Conservation (phyloP, 306 rosid genomes). For the Elaeagnus macrophylla region DNA sequence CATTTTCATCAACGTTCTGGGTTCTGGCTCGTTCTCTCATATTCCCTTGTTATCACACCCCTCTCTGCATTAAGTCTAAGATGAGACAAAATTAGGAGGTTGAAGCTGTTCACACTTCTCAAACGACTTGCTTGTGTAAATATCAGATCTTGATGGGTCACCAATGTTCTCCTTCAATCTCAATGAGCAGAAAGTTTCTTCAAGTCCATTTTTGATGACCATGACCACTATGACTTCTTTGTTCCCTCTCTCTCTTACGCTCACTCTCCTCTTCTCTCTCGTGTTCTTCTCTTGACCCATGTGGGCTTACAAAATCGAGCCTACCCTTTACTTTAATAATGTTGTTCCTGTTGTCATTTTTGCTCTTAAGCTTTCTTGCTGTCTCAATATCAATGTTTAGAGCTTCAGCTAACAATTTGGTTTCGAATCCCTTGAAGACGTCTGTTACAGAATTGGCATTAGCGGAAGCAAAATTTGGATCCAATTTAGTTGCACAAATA, state of each 20-base stretch:
- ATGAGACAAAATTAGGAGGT: too few species aligned
- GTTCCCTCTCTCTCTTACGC: neutral
- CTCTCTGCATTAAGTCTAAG: too few species aligned
- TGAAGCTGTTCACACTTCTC: too few species aligned
- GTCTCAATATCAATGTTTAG: conserved; percentile 24
- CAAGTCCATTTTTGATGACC: conserved; percentile 12
- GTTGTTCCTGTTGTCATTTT: conserved; percentile 19
- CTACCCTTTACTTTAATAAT: conserved; percentile 33
- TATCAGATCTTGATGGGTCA: conserved; percentile 25
- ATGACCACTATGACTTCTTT: neutral
- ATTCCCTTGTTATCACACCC: conserved; percentile 29
- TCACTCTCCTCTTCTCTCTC: conserved; percentile 8
- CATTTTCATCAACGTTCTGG: too few species aligned
- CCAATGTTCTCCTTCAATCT: conserved; percentile 22
- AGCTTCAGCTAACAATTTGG: conserved; percentile 23
- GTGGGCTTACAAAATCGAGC: conserved; percentile 34
- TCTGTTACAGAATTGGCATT: too few species aligned
- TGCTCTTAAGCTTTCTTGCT: conserved; percentile 23
- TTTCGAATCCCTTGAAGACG: too few species aligned
- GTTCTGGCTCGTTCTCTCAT: too few species aligned
- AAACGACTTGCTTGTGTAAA: too few species aligned
- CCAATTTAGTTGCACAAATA: too few species aligned
- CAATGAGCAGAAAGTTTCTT: conserved; percentile 23
- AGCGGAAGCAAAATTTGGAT: too few species aligned
- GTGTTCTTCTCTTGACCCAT: neutral